Evolutionary conservation across 257 asterid species (phyloP).

Genomic region (Scutellaria minor): DNA sequence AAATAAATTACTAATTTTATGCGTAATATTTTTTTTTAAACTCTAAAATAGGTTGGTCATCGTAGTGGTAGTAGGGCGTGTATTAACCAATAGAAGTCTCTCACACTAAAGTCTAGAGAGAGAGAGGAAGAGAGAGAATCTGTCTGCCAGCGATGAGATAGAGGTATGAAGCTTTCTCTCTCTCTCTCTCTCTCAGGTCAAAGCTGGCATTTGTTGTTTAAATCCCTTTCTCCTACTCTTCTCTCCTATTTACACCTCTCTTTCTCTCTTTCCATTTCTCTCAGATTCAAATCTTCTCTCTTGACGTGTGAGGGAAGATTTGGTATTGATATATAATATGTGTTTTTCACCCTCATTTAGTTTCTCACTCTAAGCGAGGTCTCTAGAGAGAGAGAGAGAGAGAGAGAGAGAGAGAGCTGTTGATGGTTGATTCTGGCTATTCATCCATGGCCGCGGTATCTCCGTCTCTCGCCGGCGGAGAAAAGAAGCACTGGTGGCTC

Average conservation of each 20-base stretch:
- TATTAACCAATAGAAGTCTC: slow-evolving; percentile 1
- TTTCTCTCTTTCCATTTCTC: slow-evolving; percentile 25
- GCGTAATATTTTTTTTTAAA: no score
- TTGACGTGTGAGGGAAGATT: slow-evolving; percentile 29
- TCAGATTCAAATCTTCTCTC: slow-evolving; percentile 34
- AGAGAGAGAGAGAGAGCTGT: slow-evolving; percentile 11
- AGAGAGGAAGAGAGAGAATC: slow-evolving; percentile 43
- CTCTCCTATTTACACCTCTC: slow-evolving; percentile 35
- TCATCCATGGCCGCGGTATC: slow-evolving; percentile 69
- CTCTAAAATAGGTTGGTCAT: neutral
- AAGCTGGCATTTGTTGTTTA: slow-evolving; percentile 69
- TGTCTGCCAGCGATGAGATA: slow-evolving; percentile 78
- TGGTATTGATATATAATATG: slow-evolving; percentile 9
- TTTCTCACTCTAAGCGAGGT: neutral
- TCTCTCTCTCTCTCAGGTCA: slow-evolving; percentile 57
- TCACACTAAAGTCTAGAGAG: slow-evolving; percentile 37
- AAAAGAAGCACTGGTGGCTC: slow-evolving; percentile 96
- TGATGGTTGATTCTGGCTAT: slow-evolving; percentile 49
- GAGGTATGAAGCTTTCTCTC: slow-evolving; percentile 46
- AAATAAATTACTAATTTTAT: no score
- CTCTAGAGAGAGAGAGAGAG: slow-evolving; percentile 1
- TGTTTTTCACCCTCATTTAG: slow-evolving; percentile 10
- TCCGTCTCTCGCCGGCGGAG: slow-evolving; percentile 52
- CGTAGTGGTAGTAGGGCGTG: slow-evolving; percentile 31
- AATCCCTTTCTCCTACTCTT: slow-evolving; percentile 35